Conservation (phyloP, 2,329 filamentous ascomycete genomes). For the Pseudogymnoascus sp. region DNA sequence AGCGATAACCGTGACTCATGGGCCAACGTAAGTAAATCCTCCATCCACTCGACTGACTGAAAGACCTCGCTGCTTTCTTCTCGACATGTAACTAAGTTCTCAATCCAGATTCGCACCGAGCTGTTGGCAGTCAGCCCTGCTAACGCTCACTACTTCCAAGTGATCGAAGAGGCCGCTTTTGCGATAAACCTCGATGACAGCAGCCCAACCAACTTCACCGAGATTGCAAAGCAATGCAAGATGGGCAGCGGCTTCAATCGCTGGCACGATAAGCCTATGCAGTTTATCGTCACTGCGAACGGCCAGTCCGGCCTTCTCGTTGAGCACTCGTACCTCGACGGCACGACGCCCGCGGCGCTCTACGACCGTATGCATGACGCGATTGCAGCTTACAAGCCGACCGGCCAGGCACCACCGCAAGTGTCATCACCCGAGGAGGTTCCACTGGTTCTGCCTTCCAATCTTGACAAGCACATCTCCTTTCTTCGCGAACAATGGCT, state of each 20-base stretch:
- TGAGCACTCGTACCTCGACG: constrained; percentile 22
- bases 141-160: constrained; percentile 17
- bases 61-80: background rate
- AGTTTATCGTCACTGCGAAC: constrained; percentile 21
- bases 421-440: background rate
- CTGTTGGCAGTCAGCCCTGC: constrained; percentile 11
- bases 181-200: constrained; percentile 22
- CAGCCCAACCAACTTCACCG: constrained; percentile 13
- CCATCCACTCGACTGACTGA: background rate
- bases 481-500: constrained; percentile 12
- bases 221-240: constrained; percentile 14
- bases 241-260: constrained; percentile 22
- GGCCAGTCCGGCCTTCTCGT: constrained; percentile 17
- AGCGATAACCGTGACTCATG: constrained; percentile 11
- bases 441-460: constrained; percentile 7
- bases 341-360: constrained; percentile 12
- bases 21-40: constrained; percentile 14
- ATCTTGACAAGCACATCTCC: constrained; percentile 15
- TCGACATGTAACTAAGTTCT: background rate
- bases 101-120: constrained; percentile 10
- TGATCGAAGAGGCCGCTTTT: constrained; percentile 21
- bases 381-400: constrained; percentile 10
- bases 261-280: constrained; percentile 23
- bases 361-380: constrained; percentile 14
- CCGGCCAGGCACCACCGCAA: background rate